phyloP scores from a whole-genome alignment of 1,139 yeast species.

The Debaryomycetaceae sp. region DNA sequence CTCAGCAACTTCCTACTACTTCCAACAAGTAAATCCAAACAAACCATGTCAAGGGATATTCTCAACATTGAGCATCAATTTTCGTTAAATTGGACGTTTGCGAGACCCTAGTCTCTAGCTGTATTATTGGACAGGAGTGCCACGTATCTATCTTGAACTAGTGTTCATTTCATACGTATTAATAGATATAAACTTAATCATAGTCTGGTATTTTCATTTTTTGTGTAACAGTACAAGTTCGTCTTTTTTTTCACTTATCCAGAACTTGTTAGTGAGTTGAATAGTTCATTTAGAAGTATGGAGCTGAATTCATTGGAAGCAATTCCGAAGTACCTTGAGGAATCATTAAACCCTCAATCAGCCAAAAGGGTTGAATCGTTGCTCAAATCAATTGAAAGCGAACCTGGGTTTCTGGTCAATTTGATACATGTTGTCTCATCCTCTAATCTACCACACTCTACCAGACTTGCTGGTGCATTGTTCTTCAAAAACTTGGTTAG shows the following conservation, averaged over 20 bases:
- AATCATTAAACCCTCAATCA: constrained; percentile 45
- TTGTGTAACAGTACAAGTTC: background rate
- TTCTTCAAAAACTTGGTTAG: constrained; percentile 86
- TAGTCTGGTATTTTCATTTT: background rate
- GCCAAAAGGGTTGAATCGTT: constrained; percentile 62
- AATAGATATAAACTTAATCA: background rate
- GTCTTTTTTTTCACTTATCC: background rate
- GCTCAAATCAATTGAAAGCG: constrained; percentile 58
- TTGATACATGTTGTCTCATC: constrained; percentile 78
- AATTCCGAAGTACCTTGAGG: constrained; percentile 45
- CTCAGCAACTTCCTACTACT: constrained; percentile 38
- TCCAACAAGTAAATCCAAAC: background rate
- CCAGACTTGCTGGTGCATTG: constrained; percentile 84
- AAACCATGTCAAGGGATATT: no score
- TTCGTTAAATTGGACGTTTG: background rate
- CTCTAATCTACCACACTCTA: constrained; percentile 46
- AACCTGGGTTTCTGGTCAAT: constrained; percentile 71
- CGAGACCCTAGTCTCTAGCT: background rate
- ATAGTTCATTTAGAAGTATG: constrained; percentile 14
- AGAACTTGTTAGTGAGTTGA: background rate
- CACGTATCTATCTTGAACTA: background rate
- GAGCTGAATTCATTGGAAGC: constrained; percentile 38
- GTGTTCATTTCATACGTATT: background rate
- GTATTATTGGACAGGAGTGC: background rate
- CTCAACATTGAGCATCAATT: background rate